These are phyloP conservation scores for Polytolypa hystricis DNA, from an alignment of 2,329 filamentous ascomycete species.

Conservation along the genomic window DNA sequence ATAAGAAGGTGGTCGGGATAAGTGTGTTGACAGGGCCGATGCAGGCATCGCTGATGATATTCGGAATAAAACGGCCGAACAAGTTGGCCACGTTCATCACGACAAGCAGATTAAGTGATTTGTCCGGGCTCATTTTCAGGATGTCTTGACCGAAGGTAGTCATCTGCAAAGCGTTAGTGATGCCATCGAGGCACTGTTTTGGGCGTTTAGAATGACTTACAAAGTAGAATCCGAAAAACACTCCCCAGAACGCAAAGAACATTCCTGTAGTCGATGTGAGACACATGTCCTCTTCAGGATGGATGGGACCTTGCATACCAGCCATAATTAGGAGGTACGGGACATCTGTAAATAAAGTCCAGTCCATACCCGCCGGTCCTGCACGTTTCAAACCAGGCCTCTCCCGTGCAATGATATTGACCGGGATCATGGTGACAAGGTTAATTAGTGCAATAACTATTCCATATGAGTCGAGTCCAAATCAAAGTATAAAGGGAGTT, in stretches of 20 bases:
- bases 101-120: slow-evolving; percentile 20
- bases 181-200: neutral
- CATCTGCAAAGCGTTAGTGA: slow-evolving; percentile 13
- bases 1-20: slow-evolving; percentile 32
- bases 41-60: slow-evolving; percentile 19
- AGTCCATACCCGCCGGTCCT: slow-evolving; percentile 6
- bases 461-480: neutral
- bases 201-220: slow-evolving; percentile 5
- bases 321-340: slow-evolving; percentile 15
- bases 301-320: slow-evolving; percentile 12
- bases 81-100: slow-evolving; percentile 21
- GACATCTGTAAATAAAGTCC: slow-evolving; percentile 10
- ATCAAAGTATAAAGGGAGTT: too few species aligned
- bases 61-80: slow-evolving; percentile 21
- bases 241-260: slow-evolving; percentile 22
- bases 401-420: slow-evolving; percentile 11
- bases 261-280: slow-evolving; percentile 5
- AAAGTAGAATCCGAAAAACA: slow-evolving; percentile 24
- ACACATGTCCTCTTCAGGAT: too few species aligned
- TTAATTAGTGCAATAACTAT: slow-evolving; percentile 15
- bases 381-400: neutral
- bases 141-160: slow-evolving; percentile 17
- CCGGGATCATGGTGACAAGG: slow-evolving; percentile 11
- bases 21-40: slow-evolving; percentile 26
- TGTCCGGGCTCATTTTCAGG: slow-evolving; percentile 15